Evolutionary conservation across 179 eudicot species (phyloP), one percentile per base, ranked within the genome.

Genomic region (Patellifolia procumbens): DNA sequence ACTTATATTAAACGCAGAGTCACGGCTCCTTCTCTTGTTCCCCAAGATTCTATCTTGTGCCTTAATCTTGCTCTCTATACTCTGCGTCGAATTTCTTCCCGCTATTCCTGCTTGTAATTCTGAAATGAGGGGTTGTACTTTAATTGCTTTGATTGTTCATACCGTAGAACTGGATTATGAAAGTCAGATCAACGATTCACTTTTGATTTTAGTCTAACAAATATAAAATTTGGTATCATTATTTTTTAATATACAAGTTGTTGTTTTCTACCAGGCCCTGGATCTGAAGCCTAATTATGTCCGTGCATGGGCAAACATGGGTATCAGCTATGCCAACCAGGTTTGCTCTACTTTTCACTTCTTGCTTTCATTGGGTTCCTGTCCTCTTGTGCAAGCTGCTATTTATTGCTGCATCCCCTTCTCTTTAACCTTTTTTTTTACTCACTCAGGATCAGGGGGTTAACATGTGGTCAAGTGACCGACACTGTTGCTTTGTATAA

Each of bases 291-390:
- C 99, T 46, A 95, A 95, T 77, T 93, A 93, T 76, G 99, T 95
- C 42, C 99, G 98, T 76, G 99, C 99, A 49, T 95, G 98, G 99
- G 98, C 97, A 65, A 95, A 95, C 84, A 93, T 93, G 98, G 98
- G 98, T 62, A 95, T 93, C 73, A 93, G 98, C 81, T 93, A 89
- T 78, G 99, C 99, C 81, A 95, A 95, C 82, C 98, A 95, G 97
- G 98, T 95, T 71, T 60, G 63, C 70, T 72, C 15, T 65, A 77
- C 49, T 70, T 3, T 68, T 48, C 24, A 55, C 26, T 35, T 68
- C 64, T 43, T 61, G 10, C 72, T 72, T 68, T 51, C 29, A 45
- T 71, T 20, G 10, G 22, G 10, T 68, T 46, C 39, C 43, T 63
- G 3, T 32, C 20, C 24, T 42, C 1, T 20, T 49, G 39, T 6